Percentiles rank a stretch among this genome's conserved stretches.
These are phyloP conservation scores for Candida smagusa DNA, from an alignment of 1,139 yeast species.

Conservation along the genomic window DNA sequence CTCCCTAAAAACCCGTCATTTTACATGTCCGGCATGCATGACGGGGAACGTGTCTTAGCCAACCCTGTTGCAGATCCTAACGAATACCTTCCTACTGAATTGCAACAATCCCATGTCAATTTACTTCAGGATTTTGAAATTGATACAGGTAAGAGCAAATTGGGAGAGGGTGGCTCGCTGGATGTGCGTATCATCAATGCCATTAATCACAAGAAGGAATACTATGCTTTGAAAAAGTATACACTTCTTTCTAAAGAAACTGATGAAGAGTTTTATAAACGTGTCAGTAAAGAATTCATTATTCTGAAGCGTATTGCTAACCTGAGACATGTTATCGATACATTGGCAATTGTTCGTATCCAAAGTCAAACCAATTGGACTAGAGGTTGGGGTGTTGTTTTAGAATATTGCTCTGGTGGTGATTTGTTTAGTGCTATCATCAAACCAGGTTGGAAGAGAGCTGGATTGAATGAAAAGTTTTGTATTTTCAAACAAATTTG, in stretches of 20 bases:
- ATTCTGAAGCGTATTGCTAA: constrained; percentile 52
- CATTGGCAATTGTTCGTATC: constrained; percentile 53
- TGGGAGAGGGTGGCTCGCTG: constrained; percentile 75
- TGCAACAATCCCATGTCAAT: constrained; percentile 49
- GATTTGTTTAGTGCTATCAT: constrained; percentile 47
- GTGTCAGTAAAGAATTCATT: constrained; percentile 63
- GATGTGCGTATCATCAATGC: constrained; percentile 55
- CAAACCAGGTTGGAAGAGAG: constrained; percentile 47
- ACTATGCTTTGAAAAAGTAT: constrained; percentile 63
- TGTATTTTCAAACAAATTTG: constrained; percentile 62
- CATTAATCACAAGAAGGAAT: constrained; percentile 35
- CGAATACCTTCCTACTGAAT: constrained; percentile 54
- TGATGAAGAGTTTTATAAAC: constrained; percentile 61
- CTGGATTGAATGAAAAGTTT: constrained; percentile 46
- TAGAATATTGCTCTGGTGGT: constrained; percentile 61
- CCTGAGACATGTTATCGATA: constrained; percentile 57
- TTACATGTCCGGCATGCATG: constrained; percentile 36
- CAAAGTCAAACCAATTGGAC: constrained; percentile 53
- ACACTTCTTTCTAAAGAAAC: constrained; percentile 57
- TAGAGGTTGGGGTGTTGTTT: constrained; percentile 75
- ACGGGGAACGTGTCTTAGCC: constrained; percentile 46
- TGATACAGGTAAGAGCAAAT: constrained; percentile 42
- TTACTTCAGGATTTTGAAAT: constrained; percentile 60
- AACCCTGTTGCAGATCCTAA: constrained; percentile 72
- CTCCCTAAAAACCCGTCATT: constrained; percentile 39